Percentiles rank a stretch among this genome's conserved stretches.
phyloP scores from a whole-genome alignment of 495 filamentous ascomycete species.

The Venustampulla echinocandica region DNA sequence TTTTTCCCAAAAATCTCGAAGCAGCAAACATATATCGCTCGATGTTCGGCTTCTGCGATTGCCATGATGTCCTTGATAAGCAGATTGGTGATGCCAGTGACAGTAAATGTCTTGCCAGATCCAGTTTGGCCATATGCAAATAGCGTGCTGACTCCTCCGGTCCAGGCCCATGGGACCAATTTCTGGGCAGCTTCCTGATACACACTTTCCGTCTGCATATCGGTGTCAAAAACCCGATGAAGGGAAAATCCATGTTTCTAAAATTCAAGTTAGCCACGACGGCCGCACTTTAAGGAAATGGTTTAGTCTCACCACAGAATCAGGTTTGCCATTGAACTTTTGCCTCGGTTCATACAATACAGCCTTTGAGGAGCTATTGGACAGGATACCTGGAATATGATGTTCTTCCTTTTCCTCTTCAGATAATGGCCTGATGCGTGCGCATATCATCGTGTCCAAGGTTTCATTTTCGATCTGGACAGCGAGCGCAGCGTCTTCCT shows the following conservation, averaged over 20 bases:
- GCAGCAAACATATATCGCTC: constrained; percentile 25
- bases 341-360: constrained; percentile 10
- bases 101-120: constrained; percentile 25
- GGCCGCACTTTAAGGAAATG: not conserved
- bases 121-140: constrained; percentile 30
- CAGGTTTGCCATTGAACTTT: constrained; percentile 10
- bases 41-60: constrained; percentile 17
- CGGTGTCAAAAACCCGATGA: constrained; percentile 18
- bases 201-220: constrained; percentile 18
- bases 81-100: constrained; percentile 13
- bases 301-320: constrained; percentile 1
- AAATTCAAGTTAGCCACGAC: not conserved
- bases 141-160: constrained; percentile 26
- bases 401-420: constrained; percentile 2
- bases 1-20: constrained; percentile 20
- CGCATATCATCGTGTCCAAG: constrained; percentile 6
- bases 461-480: too few relatives aligned
- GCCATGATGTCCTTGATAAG: constrained; percentile 25
- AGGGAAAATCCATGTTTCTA: not conserved
- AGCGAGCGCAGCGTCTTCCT: too few relatives aligned
- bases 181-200: constrained; percentile 22
- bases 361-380: not conserved
- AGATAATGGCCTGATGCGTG: constrained; percentile 12
- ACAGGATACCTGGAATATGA: constrained; percentile 10
- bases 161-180: constrained; percentile 27